Conservation (phyloP, 2,329 filamentous ascomycete genomes). For the Dothistroma septosporum region DNA sequence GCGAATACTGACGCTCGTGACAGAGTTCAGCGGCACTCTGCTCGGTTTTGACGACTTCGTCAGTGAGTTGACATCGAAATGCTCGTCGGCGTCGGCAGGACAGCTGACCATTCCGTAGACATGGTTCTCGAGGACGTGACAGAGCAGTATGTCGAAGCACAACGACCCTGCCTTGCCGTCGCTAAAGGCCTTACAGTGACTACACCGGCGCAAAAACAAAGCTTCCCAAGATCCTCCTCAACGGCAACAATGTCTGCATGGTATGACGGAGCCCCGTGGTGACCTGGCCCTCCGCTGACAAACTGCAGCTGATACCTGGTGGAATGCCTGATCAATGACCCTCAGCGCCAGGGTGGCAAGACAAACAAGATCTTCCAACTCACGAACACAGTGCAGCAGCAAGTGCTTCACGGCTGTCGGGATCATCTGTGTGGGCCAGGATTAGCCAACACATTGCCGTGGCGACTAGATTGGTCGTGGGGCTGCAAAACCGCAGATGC, state of each 20-base stretch:
- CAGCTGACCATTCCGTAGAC: conserved; percentile 52
- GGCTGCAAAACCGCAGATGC: too few relatives aligned
- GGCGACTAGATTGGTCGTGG: too few relatives aligned
- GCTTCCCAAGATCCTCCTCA: conserved; percentile 88
- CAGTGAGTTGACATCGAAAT: conserved; percentile 64
- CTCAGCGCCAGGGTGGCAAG: neutral
- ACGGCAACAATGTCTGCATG: conserved; percentile 99
- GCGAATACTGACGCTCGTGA: conserved; percentile 7
- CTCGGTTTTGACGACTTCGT: conserved; percentile 99
- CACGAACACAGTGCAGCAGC: neutral
- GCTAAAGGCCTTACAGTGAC: conserved; percentile 57
- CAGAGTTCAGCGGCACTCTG: conserved; percentile 93
- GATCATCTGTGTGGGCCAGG: too few relatives aligned
- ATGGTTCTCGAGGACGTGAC: conserved; percentile 98
- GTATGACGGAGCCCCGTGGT: conserved; percentile 50
- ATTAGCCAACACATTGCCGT: too few relatives aligned
- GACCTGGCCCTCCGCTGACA: neutral
- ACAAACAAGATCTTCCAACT: neutral
- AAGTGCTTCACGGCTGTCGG: neutral
- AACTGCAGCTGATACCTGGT: conserved; percentile 7
- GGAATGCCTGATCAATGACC: conserved; percentile 8
- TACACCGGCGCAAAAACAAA: conserved; percentile 81
- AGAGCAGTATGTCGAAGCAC: conserved; percentile 66
- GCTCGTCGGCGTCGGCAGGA: conserved; percentile 8
- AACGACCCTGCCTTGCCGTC: neutral